These are phyloP conservation scores for Falciphora oryzae DNA, from an alignment of 2,329 filamentous ascomycete species.

Conservation along the genomic window DNA sequence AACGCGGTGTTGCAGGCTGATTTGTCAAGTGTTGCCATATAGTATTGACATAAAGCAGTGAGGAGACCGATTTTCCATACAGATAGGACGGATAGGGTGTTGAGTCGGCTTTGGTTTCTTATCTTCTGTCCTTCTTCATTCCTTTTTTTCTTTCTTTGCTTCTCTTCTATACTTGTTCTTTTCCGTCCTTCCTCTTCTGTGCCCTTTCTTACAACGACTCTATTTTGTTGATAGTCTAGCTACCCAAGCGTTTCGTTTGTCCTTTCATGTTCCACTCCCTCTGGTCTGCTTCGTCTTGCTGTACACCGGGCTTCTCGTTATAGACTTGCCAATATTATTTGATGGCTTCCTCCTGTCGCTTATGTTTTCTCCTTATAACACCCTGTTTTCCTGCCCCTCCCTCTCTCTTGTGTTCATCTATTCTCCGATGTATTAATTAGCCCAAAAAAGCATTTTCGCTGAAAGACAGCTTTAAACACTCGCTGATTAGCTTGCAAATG, in stretches of 20 bases:
- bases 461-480: too few relatives aligned
- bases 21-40: neutral
- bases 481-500: too few relatives aligned
- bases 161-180: constrained; percentile 7
- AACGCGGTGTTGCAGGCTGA: neutral
- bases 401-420: neutral
- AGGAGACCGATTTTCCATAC: neutral
- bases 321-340: neutral
- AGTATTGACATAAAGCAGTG: neutral
- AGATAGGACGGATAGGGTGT: too few relatives aligned
- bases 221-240: neutral
- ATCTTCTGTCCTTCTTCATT: neutral
- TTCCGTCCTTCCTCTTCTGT: neutral
- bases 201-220: neutral
- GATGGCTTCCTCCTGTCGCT: neutral
- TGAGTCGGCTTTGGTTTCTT: too few relatives aligned
- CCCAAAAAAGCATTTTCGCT: neutral
- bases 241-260: neutral
- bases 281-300: neutral
- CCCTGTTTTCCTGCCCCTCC: neutral
- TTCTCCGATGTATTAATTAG: neutral
- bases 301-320: neutral
- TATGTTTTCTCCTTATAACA: too few relatives aligned
- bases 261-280: neutral
- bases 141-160: constrained; percentile 3